Base-by-base conservation (phyloP, 805 yeast species). In the Metschnikowia noctiluminum region DNA sequence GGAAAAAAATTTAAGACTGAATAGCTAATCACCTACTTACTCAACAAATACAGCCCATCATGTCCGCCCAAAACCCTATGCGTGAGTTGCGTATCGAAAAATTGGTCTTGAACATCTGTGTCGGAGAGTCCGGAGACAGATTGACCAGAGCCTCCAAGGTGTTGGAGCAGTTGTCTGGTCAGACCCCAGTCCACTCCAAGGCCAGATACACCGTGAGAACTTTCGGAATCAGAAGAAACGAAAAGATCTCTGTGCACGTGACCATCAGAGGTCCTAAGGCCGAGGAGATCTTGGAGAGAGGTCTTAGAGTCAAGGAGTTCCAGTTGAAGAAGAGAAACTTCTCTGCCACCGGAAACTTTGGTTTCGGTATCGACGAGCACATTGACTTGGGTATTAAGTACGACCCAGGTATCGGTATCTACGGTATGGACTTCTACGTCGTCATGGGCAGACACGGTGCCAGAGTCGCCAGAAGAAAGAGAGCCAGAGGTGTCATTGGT, bases 51-150 rank as follows among this genome's bases (percentile, higher is more conserved):
- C 37, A 38, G 40, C 40, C 56, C 52, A 55, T 42, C 42, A 56
- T 56, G 59, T 56, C 59, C 45, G 59, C 88, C 70, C 89, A 84
- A 78, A 94, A 94, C 82, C 84, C 88, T 80, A 92, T 94, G 98
- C 94, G 96, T 81, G 98, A 94, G 70, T 84, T 94, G 80, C 91
- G 87, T 83, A 92, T 94, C 82, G 98, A 94, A 82, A 94, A 94
- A 82, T 87, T 94, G 79, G 97, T 94, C 79, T 88, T 94, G 79
- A 94, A 94, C 94, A 94, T 94, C 81, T 91, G 96, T 80, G 99
- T 94, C 78, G 99, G 99, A 83, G 99, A 94, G 82, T 91, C 97
- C 79, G 99, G 99, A 85, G 99, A 94, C 80, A 88, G 98, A 87
- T 89, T 94, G 78, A 94, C 99, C 83, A 92, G 99, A 88, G 99